Conservation (phyloP, 805 yeast genomes). For the Candida maesae region DNA sequence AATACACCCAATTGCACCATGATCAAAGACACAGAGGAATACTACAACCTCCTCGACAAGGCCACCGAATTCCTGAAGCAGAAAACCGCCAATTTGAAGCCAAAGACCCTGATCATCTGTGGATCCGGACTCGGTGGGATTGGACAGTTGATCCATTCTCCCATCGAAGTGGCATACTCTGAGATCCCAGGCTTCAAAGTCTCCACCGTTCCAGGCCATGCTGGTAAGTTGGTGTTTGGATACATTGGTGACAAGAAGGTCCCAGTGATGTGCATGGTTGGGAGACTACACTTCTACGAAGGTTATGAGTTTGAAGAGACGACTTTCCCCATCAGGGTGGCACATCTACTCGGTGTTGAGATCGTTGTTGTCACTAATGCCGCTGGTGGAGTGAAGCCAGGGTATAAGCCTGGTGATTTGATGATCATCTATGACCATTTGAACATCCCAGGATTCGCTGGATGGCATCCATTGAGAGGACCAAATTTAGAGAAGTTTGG, state of each 20-base stretch:
- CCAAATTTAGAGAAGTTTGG: slow-evolving; percentile 79
- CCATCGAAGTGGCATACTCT: slow-evolving; percentile 53
- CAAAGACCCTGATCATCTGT: slow-evolving; percentile 77
- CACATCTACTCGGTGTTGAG: slow-evolving; percentile 57
- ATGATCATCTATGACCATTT: slow-evolving; percentile 90
- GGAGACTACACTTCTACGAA: slow-evolving; percentile 88
- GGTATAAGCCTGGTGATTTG: slow-evolving; percentile 75
- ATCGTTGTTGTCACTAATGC: slow-evolving; percentile 88
- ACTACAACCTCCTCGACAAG: slow-evolving; percentile 14
- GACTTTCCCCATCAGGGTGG: slow-evolving; percentile 80
- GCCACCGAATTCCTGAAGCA: slow-evolving; percentile 19
- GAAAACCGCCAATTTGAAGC: slow-evolving; percentile 29
- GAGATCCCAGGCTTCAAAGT: slow-evolving; percentile 75
- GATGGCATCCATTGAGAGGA: slow-evolving; percentile 83
- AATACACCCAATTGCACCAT: too few species aligned
- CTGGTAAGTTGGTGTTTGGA: slow-evolving; percentile 80
- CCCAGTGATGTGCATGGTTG: slow-evolving; percentile 91
- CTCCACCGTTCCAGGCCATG: slow-evolving; percentile 90
- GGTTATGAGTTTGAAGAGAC: slow-evolving; percentile 83
- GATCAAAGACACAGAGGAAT: slow-evolving; percentile 9
- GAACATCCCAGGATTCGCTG: slow-evolving; percentile 87
- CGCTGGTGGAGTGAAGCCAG: slow-evolving; percentile 80
- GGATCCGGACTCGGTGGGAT: slow-evolving; percentile 95
- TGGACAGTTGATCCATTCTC: slow-evolving; percentile 39
- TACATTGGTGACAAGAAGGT: slow-evolving; percentile 60